Evolutionary conservation across 345 rosid species (phyloP), one percentile per base, ranked within the genome.

Genomic region (Firmiana major): DNA sequence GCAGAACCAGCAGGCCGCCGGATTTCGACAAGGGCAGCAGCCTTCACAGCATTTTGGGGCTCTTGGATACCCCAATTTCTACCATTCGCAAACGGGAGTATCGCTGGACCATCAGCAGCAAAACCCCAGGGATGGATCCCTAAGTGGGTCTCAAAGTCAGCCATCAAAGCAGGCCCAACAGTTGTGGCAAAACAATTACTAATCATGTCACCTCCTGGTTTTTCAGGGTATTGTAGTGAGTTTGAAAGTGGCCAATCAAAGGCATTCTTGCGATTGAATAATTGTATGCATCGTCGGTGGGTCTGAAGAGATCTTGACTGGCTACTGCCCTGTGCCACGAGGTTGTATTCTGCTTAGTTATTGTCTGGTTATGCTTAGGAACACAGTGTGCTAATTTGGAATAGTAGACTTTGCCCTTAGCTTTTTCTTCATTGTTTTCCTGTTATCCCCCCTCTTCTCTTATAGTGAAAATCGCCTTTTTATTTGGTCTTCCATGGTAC

Each of bases 171-270:
- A 92, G 90, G 82, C 87, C 69, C 97, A 90, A 80, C 99, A 92
- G 86, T 71, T 96, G n/a, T 96, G 98, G 99, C 98, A 89, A 85
- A 93, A 93, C 88, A 86, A 86, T 83, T 96, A 96, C 94, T 95
- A 81, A 89, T 81, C 59, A 11, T 28, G 57, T 67, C 84, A 60
- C 86, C 82, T 79, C 84, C 75, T 75, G 87, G 84, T 87, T 83
- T 88, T 89, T 88, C 85, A 85, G 89, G 90, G 91, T 81, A 79
- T 76, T 66, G 83, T 79, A 75, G 84, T 68, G 76, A 84, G 88
- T 79, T 82, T 69, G 83, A 71, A 76, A 81, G 89, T 66, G 82
- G 87, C 85, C 85, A 80, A 38, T 76, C 83, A 43, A 68, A 77
- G 80, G 85, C 81, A 70, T 72, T 76, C 69, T 11, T 36, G 73